A percentile compares a stretch with the other conserved stretches of the same genome.
phyloP scores from a whole-genome alignment of 257 asterid species.

The Henckelia pumila region DNA sequence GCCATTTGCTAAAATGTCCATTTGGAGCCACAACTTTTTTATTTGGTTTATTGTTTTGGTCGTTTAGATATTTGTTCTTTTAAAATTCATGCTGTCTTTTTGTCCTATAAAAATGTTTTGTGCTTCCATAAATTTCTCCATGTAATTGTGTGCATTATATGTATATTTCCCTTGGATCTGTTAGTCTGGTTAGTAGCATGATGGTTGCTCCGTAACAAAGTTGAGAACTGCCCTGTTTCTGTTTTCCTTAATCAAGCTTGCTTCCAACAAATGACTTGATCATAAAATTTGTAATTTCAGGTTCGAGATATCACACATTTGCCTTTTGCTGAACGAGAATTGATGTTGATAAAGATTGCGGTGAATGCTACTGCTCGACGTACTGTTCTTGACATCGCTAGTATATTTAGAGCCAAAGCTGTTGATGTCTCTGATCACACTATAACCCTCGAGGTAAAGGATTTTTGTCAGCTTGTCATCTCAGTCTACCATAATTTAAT shows the following conservation, averaged over 20 bases:
- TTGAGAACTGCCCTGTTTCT: not conserved
- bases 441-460: slow-evolving; percentile 82
- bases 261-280: slow-evolving; percentile 21
- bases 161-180: slow-evolving; percentile 9
- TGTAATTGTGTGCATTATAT: slow-evolving; percentile 2
- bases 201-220: slow-evolving; percentile 2
- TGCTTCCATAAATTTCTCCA: not conserved
- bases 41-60: not conserved
- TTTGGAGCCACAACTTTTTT: not conserved
- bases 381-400: slow-evolving; percentile 91
- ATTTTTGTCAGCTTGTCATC: slow-evolving; percentile 13
- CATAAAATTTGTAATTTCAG: slow-evolving; percentile 39
- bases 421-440: slow-evolving; percentile 97
- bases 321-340: slow-evolving; percentile 92
- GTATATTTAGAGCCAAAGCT: slow-evolving; percentile 97
- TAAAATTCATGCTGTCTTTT: slow-evolving; percentile 10
- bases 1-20: not conserved
- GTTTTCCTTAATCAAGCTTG: slow-evolving; percentile 15
- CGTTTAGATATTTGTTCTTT: not conserved
- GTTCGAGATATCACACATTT: slow-evolving; percentile 80
- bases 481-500: slow-evolving; percentile 4
- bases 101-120: not conserved
- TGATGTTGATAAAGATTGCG: slow-evolving; percentile 86
- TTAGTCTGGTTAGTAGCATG: slow-evolving; percentile 6
- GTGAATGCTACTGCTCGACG: slow-evolving; percentile 91